Conservation (phyloP, 192 early-diverging fungal genomes). For the Entrophospora sp. region DNA sequence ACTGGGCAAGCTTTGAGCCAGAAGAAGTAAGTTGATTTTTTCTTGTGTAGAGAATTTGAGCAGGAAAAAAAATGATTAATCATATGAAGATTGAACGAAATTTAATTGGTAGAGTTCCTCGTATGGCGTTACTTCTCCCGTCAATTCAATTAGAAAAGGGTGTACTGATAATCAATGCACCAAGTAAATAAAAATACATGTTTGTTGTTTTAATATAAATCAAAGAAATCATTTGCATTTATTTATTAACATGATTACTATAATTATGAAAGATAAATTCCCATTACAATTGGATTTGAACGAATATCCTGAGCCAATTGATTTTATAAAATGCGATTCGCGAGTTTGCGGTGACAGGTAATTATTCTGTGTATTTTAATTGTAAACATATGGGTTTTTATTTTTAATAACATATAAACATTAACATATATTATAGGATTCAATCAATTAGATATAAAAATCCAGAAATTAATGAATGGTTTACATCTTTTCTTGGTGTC, state of each 20-base stretch:
- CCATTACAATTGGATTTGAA: not conserved
- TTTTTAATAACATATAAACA: not conserved
- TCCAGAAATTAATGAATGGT: constrained; percentile 36
- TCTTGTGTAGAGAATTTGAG: too few species aligned
- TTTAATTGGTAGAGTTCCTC: too few species aligned
- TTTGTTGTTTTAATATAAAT: too few species aligned
- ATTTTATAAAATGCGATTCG: constrained; percentile 22
- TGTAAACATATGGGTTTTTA: not conserved
- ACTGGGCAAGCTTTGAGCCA: constrained; percentile 54
- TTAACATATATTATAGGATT: constrained; percentile 2
- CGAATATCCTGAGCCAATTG: constrained; percentile 21
- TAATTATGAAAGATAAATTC: too few species aligned
- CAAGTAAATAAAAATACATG: constrained; percentile 14
- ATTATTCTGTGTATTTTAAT: not conserved
- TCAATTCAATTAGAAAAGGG: constrained; percentile 29
- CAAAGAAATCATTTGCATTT: too few species aligned
- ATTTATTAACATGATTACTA: too few species aligned
- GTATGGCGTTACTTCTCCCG: constrained; percentile 56
- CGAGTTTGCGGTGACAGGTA: constrained; percentile 36
- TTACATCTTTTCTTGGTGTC: constrained; percentile 33
- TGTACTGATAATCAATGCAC: constrained; percentile 38
- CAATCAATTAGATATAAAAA: constrained; percentile 20
- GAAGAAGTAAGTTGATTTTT: constrained; percentile 44
- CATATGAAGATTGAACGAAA: too few species aligned
- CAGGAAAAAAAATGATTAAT: too few species aligned